phyloP scores from a whole-genome alignment of 257 asterid species.

The Striga asiatica region DNA sequence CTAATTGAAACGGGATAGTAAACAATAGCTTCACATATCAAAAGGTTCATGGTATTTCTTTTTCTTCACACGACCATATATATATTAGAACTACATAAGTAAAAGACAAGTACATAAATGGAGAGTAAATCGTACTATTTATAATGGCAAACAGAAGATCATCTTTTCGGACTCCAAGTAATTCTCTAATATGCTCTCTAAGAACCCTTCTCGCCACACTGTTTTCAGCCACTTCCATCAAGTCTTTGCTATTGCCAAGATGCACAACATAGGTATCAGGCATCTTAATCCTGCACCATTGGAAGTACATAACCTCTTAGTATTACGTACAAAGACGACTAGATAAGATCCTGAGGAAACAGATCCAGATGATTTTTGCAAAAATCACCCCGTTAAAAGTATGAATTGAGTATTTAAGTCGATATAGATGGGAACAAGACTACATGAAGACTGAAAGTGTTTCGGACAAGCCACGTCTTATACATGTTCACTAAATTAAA shows the following conservation, averaged over 20 bases:
- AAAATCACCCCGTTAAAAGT: neutral
- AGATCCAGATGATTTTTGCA: neutral
- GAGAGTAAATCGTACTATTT: conserved; percentile 57
- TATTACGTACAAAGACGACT: conserved; percentile 6
- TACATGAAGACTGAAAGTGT: too few species aligned
- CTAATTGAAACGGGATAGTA: neutral
- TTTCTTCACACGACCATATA: neutral
- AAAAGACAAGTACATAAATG: neutral
- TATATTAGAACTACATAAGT: neutral
- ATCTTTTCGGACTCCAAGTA: conserved; percentile 78
- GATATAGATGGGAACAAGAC: neutral
- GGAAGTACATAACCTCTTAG: conserved; percentile 8
- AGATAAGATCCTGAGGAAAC: conserved; percentile 5
- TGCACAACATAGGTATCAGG: conserved; percentile 89
- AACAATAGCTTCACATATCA: neutral
- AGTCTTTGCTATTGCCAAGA: conserved; percentile 92
- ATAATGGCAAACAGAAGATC: conserved; percentile 73
- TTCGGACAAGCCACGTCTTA: neutral
- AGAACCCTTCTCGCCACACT: conserved; percentile 68
- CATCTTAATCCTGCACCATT: conserved; percentile 75
- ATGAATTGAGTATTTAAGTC: neutral
- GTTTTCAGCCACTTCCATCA: conserved; percentile 86
- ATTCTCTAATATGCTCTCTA: conserved; percentile 80
- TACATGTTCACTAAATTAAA: too few species aligned
- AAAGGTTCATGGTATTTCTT: neutral